A percentile compares a stretch with the other conserved stretches of the same genome.
These are phyloP conservation scores for Aureobasidium subglaciale DNA, from an alignment of 2,329 filamentous ascomycete genomes.

Conservation along the genomic window DNA sequence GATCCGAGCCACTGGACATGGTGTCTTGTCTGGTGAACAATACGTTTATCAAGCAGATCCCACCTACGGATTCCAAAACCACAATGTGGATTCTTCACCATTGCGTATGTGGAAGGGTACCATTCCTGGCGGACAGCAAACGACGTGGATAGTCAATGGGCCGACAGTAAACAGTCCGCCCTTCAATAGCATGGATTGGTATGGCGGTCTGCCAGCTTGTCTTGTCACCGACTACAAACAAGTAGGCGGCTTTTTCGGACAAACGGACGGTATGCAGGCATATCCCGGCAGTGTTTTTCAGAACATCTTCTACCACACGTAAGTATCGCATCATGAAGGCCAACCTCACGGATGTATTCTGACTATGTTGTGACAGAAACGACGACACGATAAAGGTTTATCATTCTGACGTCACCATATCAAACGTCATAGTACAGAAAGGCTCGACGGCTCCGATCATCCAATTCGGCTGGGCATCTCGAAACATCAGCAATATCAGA, in stretches of 20 bases:
- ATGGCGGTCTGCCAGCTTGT: not conserved
- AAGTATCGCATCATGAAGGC: not conserved
- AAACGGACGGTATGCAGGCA: constrained; percentile 5
- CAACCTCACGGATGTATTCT: no score
- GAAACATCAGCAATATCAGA: not conserved
- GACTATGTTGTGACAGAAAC: not conserved
- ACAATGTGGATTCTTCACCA: not conserved
- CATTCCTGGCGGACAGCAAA: not conserved
- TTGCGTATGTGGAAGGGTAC: constrained; percentile 7
- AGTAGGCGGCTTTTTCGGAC: not conserved
- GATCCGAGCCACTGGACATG: not conserved
- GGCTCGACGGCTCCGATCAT: not conserved
- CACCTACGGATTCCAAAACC: not conserved
- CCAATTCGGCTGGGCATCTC: constrained; percentile 4
- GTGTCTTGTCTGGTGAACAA: not conserved
- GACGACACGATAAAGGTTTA: constrained; percentile 6
- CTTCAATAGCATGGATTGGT: constrained; percentile 11
- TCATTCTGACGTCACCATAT: not conserved
- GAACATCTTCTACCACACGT: constrained; percentile 6
- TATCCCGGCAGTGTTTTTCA: not conserved
- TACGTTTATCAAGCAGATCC: constrained; percentile 2
- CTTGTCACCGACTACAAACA: constrained; percentile 4
- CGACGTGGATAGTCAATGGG: not conserved
- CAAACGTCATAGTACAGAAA: not conserved
- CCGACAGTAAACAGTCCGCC: not conserved